Conservation (phyloP, 768 basidiomycete genomes). For the Lentinus tigrinus region DNA sequence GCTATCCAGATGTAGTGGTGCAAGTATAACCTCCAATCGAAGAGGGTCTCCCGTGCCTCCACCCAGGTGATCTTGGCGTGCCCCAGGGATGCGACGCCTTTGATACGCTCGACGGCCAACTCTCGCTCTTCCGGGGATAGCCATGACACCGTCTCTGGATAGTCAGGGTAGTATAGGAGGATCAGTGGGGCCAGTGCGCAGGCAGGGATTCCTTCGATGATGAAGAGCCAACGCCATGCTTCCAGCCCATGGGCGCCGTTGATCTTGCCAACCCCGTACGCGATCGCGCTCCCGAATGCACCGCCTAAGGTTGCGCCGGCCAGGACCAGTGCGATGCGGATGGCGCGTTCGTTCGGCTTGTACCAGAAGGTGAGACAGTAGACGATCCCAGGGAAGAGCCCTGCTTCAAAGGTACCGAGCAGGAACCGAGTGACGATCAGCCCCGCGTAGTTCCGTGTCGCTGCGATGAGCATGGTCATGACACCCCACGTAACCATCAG, state of each 20-base stretch:
- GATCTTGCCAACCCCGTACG: conserved; percentile 31
- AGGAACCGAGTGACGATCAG: conserved; percentile 38
- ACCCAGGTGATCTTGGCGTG: conserved; percentile 37
- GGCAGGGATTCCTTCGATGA: conserved; percentile 38
- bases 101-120: conserved; percentile 37
- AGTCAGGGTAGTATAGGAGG: conserved; percentile 16
- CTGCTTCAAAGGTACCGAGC: conserved; percentile 43
- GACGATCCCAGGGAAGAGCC: conserved; percentile 41
- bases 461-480: conserved; percentile 37
- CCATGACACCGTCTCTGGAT: conserved; percentile 19
- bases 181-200: conserved; percentile 11
- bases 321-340: conserved; percentile 30
- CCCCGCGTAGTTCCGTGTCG: conserved; percentile 35
- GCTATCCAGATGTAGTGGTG: conserved; percentile 43
- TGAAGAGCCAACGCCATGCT: conserved; percentile 37
- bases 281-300: conserved; percentile 33
- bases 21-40: conserved; percentile 37
- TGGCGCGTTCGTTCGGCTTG: conserved; percentile 30
- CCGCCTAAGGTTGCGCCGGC: conserved; percentile 29
- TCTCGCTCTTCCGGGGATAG: conserved; percentile 26
- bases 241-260: conserved; percentile 24
- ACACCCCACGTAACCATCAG: conserved; percentile 40
- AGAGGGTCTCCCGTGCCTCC: conserved; percentile 35
- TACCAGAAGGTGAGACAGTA: conserved; percentile 50
- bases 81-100: conserved; percentile 37